Base-by-base conservation (phyloP, 2,329 filamentous ascomycete genomes). In the Drechslera avenae region DNA sequence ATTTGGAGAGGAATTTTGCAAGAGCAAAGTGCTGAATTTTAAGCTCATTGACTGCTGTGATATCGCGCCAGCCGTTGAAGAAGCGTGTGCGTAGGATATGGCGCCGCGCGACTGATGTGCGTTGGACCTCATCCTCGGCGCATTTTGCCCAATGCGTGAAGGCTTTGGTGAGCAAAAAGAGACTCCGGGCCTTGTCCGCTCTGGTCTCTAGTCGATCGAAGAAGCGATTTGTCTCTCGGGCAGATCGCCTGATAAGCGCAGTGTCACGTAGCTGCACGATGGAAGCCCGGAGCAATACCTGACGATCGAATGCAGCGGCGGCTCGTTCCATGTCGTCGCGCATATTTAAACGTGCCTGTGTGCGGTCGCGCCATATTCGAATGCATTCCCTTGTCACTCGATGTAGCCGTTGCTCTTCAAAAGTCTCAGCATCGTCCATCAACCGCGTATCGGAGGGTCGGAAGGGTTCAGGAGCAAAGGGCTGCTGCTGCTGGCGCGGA, bases 51-150 rank as follows among this genome's bases (percentile, higher is more conserved):
- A 84, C 78, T 1, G 79, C 78, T 0, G 86, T 87, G 46, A 89
- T 83, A 50, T 84, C 80, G 19, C 82, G 79, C 88, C 88, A 91
- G 6, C 84, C 84, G 50, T 83, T 83, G 70, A 90, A 90, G 54
- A 86, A 86, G 47, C 83, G 83, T 10, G 83, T 84, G 47, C 86
- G 80, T 46, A 94, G 75, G 52, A 92, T 84, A 67, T 90, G 88
- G 54, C 84, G 79, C 55, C 88, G 81, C 16, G 89, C 90, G 34
- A 85, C 79, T 4, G 82, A 83, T 3, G 88, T 90, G 33, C 84
- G 82, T 55, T 85, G 81, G 13, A 85, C 77, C 63, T 90, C 84
- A 12, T 89, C 84, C 5, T 79, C 81, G 9, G 88, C 81, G 42
- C 81, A 78, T 46, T 82, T 81, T 9, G 83, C 82, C 90, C 90